phyloP scores from a whole-genome alignment of 2,329 filamentous ascomycete species.

The Fusarium torulosum region DNA sequence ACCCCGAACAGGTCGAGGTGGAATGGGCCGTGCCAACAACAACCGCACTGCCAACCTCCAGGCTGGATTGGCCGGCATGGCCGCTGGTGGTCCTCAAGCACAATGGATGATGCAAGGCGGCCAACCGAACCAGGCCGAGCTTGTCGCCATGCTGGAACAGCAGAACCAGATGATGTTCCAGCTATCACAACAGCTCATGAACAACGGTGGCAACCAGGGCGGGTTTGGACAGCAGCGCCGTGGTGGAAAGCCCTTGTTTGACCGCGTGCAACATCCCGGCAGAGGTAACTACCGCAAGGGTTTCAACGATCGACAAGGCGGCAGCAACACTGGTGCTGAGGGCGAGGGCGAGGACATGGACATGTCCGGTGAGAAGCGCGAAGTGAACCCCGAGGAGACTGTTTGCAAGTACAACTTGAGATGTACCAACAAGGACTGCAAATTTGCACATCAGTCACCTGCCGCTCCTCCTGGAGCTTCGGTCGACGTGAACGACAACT shows the following conservation, averaged over 20 bases:
- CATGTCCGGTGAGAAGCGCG: constrained; percentile 66
- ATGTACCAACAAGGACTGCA: constrained; percentile 91
- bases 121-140: constrained; percentile 65
- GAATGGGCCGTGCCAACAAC: constrained; percentile 64
- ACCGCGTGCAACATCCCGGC: constrained; percentile 73
- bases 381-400: constrained; percentile 71
- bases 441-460: constrained; percentile 94
- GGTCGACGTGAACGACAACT: constrained; percentile 84
- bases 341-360: constrained; percentile 72
- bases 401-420: constrained; percentile 91
- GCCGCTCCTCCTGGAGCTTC: constrained; percentile 82
- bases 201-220: constrained; percentile 63
- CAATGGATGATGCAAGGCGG: constrained; percentile 64
- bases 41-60: constrained; percentile 64
- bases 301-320: constrained; percentile 55
- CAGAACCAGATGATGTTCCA: constrained; percentile 89
- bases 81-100: constrained; percentile 52
- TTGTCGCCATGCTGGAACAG: constrained; percentile 85
- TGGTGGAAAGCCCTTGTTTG: constrained; percentile 75
- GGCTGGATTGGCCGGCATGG: constrained; percentile 63
- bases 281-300: constrained; percentile 66
- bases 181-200: constrained; percentile 72
- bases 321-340: constrained; percentile 54
- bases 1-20: constrained; percentile 69
- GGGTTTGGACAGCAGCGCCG: constrained; percentile 52